Evolutionary conservation across 192 early-diverging fungal genomes (phyloP), one percentile per base, ranked within the genome.

Genomic region (Gorgonomyces haynaldii): DNA sequence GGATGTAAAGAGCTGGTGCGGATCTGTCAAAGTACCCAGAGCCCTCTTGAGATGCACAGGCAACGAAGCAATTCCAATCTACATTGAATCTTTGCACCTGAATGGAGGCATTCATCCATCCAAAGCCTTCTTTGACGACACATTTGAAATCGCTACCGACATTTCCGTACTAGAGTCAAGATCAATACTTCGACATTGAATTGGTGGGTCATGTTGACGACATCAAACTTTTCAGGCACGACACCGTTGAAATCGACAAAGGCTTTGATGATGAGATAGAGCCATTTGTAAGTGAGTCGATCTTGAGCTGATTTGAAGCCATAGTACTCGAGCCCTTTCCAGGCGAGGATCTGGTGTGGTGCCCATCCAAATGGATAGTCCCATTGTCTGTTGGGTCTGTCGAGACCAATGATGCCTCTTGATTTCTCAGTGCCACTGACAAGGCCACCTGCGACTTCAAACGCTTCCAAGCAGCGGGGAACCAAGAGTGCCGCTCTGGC

Each of bases 311-410:
- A 77, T 29, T 59, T 52, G 49, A 70, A 85, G 6, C 84, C 86
- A 64, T 98, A 98, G 46, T 78, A 72, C 40, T 78, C 75, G 38
- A 96, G 73, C 2, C 85, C 91, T 46, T 78, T 69, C 95, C 95
- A 98, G 6, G 88, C 85, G 57, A 98, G 75, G 16, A 98, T 98
- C 64, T 98, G 95, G 65, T 98, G 95, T 34, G 95, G 95, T n/a
- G 92, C 91, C 95, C 95, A 96, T 4, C 95, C 86, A 29, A 25
- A 55, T 17, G 27, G 30, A 35, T 37, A 37, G 20, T 51, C 30
- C 92, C 92, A 96, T 55, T 98, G 95, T 19, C 92, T 77, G 55
- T 89, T 88, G 26, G 92, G 92, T 16, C 95, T 67, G 32, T 86
- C 76, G 12, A 93, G 58, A 6, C 80, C 66, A 34, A 89, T 83